phyloP scores from a whole-genome alignment of 2,329 filamentous ascomycete genomes.

The Microdochium trichocladiopsis region DNA sequence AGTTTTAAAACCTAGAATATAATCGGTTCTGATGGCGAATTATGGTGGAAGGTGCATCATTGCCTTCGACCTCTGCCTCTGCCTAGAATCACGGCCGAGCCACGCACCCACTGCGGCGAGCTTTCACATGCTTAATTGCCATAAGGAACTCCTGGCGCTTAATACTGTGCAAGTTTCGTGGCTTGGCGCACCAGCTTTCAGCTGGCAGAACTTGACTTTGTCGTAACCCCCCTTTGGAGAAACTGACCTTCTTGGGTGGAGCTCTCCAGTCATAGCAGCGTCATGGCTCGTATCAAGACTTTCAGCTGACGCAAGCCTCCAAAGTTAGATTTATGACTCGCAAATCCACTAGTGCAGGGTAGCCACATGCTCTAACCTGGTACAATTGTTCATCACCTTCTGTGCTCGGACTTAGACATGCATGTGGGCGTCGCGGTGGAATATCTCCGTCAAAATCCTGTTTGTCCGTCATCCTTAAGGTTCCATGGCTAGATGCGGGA shows the following conservation, averaged over 20 bases:
- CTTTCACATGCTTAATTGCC: background rate
- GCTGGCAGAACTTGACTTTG: background rate
- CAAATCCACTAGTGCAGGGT: background rate
- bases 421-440: background rate
- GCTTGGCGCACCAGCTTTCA: background rate
- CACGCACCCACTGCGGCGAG: background rate
- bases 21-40: background rate
- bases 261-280: background rate
- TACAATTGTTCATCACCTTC: background rate
- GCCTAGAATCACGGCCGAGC: background rate
- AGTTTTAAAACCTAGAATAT: background rate
- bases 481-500: background rate
- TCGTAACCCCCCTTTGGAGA: background rate
- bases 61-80: background rate
- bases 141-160: background rate
- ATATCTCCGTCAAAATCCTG: background rate
- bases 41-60: constrained; percentile 1
- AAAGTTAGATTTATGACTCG: background rate
- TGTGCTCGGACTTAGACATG: background rate
- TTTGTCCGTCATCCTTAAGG: background rate
- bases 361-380: background rate
- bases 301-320: background rate
- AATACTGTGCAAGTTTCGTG: background rate
- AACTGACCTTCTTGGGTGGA: background rate
- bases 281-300: background rate